These are phyloP conservation scores for Dinochytrium kinnereticum DNA, from an alignment of 371 early-diverging fungal genomes.

Conservation along the genomic window DNA sequence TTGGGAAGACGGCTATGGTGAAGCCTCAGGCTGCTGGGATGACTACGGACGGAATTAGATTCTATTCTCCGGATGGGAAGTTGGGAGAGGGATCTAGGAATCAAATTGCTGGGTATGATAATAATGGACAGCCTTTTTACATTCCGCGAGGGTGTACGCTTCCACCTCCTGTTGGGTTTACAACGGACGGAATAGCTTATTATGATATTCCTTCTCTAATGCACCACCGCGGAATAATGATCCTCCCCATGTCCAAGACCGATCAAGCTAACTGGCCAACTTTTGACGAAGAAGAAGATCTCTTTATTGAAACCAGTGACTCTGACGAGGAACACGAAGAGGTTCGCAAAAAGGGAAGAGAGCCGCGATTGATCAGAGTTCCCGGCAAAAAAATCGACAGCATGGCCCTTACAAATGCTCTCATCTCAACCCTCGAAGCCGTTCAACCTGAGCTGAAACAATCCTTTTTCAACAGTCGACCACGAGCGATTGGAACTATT, in stretches of 20 bases:
- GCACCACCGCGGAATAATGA: constrained; percentile 56
- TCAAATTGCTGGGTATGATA: constrained; percentile 57
- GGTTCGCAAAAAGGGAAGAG: constrained; percentile 2
- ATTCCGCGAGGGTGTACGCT: constrained; percentile 57
- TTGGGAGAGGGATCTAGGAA: constrained; percentile 38
- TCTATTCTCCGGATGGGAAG: constrained; percentile 51
- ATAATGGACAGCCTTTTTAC: constrained; percentile 59
- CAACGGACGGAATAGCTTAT: constrained; percentile 60
- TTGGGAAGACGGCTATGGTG: constrained; percentile 47
- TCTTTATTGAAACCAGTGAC: constrained; percentile 20
- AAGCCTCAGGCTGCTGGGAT: constrained; percentile 57
- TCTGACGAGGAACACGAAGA: constrained; percentile 21
- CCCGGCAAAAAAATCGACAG: constrained; percentile 22
- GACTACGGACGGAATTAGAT: constrained; percentile 52
- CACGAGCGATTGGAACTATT: constrained; percentile 35
- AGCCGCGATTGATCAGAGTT: not conserved
- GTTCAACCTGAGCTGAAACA: constrained; percentile 45
- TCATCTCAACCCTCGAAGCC: constrained; percentile 41
- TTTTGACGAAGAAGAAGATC: constrained; percentile 44
- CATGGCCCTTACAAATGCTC: constrained; percentile 30
- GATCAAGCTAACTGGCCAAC: constrained; percentile 38
- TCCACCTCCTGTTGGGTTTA: constrained; percentile 60
- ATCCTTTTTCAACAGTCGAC: constrained; percentile 27
- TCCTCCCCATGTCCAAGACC: constrained; percentile 38
- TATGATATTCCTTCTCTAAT: constrained; percentile 59